Conservation (phyloP, 1,284 basidiomycete species). For the Afroboletus lepidellus region DNA sequence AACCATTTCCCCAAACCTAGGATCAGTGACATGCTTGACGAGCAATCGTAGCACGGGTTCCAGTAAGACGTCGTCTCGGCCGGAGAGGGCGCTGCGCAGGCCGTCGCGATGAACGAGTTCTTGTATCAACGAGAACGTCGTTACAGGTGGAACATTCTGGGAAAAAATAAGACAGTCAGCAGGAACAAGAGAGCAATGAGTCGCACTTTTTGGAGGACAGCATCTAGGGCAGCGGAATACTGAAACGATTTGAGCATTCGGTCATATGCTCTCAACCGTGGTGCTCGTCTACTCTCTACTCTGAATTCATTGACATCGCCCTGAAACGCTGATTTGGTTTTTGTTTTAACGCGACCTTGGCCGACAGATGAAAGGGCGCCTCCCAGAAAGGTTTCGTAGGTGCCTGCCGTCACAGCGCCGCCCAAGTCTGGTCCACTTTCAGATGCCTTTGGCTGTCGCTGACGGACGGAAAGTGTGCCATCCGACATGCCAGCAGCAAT, state of each 20-base stretch:
- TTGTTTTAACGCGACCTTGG: conserved; percentile 55
- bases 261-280: conserved; percentile 86
- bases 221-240: conserved; percentile 92
- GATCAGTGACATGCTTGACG: conserved; percentile 84
- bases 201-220: conserved; percentile 79
- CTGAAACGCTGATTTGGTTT: conserved; percentile 46
- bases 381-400: conserved; percentile 75
- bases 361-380: conserved; percentile 54
- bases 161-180: conserved; percentile 8
- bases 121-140: conserved; percentile 88
- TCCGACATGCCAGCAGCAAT: conserved; percentile 96
- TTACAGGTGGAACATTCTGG: conserved; percentile 77
- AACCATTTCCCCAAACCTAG: conserved; percentile 87
- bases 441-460: conserved; percentile 75
- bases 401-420: conserved; percentile 52
- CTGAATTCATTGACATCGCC: conserved; percentile 70
- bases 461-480: conserved; percentile 87
- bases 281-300: conserved; percentile 71
- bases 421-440: conserved; percentile 52
- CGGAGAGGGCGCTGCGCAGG: conserved; percentile 80
- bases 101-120: conserved; percentile 95
- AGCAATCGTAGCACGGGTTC: conserved; percentile 89
- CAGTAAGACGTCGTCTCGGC: conserved; percentile 91
- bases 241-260: conserved; percentile 89
- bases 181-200: background rate